Evolutionary conservation across 148 eudicot species (phyloP), one percentile per base, ranked within the genome.

Genomic region (Dysphania ambrosioides): DNA sequence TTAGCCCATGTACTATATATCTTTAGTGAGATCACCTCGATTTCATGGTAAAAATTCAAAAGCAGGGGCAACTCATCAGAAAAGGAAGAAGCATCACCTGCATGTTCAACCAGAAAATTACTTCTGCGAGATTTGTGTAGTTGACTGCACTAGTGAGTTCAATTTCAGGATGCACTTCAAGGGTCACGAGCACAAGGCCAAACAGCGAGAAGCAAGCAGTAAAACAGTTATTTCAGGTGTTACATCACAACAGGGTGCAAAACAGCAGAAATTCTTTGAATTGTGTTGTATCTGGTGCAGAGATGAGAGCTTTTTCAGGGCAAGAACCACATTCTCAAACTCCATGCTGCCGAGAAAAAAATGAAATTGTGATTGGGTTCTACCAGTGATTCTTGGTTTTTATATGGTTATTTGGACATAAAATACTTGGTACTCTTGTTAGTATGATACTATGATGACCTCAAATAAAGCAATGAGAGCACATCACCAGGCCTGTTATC

Each of bases 141-240:
- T 64, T 19, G 66, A 71, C 65, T 77, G 80, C 65, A 71, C 0
- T 6, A 71, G 70, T 64, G 51, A 70, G 65, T 35, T 72, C 2
- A 80, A 68, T 76, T 66, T 82, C 68, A 76, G 78, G 44, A 84
- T 79, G 75, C 89, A 86, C 80, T 40, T 82, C 36, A 76, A 73
- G 76, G 89, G 87, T 61, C 79, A 78, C 15, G 75, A 82, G 77
- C 89, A 84, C 83, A 86, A 70, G 82, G 66, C 82, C 6, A 83
- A 78, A 69, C 24, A 79, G 79, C 38, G 61, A 27, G 59, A 63
- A 3, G n/a, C 35, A 53, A 58, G 70, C 41, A 36, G 56, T 29
- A 64, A 35, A 19, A 36, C 34, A 42, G 66, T n/a, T n/a, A n/a
- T n/a, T n/a, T n/a, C n/a, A n/a, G n/a, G n/a, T n/a, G n/a, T n/a